Conservation (phyloP, 2,329 filamentous ascomycete genomes). For the Hyphodiscus sp. region DNA sequence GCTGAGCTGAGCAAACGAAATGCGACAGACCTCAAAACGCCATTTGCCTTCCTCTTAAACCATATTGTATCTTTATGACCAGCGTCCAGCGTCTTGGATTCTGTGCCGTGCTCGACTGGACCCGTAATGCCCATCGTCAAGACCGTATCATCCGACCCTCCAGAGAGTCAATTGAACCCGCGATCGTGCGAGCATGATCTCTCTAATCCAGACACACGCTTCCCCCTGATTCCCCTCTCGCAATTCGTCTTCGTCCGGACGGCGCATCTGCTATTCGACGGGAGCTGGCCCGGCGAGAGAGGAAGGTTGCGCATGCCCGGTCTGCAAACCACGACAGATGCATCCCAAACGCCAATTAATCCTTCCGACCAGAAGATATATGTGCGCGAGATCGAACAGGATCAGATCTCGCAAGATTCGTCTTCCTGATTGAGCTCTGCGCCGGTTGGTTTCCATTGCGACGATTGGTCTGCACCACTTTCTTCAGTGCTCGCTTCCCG, state of each 20-base stretch:
- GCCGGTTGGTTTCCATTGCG: not conserved
- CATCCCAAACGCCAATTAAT: not conserved
- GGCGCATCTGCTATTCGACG: not conserved
- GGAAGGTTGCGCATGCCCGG: not conserved
- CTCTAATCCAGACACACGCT: constrained; percentile 7
- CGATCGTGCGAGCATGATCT: constrained; percentile 18
- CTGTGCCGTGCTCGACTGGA: not conserved
- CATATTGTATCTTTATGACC: not conserved
- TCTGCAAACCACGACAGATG: not conserved
- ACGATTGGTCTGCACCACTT: not conserved
- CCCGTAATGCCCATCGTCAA: not conserved
- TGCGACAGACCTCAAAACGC: not conserved
- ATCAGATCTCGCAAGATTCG: not conserved
- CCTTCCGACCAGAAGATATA: not conserved
- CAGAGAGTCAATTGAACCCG: constrained; percentile 8
- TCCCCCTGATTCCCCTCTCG: constrained; percentile 5
- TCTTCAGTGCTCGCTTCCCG: not conserved
- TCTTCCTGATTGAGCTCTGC: not conserved
- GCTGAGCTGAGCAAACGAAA: constrained; percentile 1
- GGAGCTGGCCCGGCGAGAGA: not conserved
- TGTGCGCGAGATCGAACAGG: not conserved
- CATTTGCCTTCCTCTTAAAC: not conserved
- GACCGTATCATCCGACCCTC: not conserved
- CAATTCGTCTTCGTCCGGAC: not conserved
- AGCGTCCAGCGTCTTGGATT: not conserved